phyloP scores from a whole-genome alignment of 768 basidiomycete species.

The Hydnum rufescens region DNA sequence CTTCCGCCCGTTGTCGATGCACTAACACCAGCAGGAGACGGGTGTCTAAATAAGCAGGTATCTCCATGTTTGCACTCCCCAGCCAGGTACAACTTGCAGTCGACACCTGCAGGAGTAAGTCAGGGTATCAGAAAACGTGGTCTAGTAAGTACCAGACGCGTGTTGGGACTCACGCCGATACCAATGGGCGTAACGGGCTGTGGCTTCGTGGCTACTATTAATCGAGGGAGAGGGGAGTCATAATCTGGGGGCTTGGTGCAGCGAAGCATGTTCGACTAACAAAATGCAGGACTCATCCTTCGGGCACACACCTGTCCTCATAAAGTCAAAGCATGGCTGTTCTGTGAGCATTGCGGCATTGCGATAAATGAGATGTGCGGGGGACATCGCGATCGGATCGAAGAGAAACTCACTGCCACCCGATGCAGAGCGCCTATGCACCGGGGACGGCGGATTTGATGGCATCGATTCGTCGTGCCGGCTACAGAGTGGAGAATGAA shows the following conservation, averaged over 20 bases:
- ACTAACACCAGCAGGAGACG: too few species aligned
- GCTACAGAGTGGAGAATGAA: background rate
- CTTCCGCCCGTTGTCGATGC: too few species aligned
- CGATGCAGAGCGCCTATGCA: background rate
- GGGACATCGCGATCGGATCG: background rate
- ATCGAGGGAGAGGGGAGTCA: background rate
- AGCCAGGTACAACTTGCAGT: background rate
- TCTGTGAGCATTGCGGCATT: background rate
- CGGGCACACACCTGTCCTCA: background rate
- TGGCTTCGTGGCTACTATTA: background rate
- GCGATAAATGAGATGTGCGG: background rate
- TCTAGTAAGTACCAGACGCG: background rate
- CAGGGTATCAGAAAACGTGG: background rate
- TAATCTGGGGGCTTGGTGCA: background rate
- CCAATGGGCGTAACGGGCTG: background rate
- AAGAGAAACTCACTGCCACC: background rate
- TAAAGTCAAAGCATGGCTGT: background rate
- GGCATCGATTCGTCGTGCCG: background rate
- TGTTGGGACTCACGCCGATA: background rate
- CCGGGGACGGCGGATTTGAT: background rate
- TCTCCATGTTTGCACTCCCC: slow-evolving; percentile 1
- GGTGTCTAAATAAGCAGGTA: background rate
- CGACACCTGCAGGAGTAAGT: background rate
- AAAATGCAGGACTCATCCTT: background rate
- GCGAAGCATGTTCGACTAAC: background rate